Conservation (phyloP, 306 rosid species). For the Astragalus membranaceus region DNA sequence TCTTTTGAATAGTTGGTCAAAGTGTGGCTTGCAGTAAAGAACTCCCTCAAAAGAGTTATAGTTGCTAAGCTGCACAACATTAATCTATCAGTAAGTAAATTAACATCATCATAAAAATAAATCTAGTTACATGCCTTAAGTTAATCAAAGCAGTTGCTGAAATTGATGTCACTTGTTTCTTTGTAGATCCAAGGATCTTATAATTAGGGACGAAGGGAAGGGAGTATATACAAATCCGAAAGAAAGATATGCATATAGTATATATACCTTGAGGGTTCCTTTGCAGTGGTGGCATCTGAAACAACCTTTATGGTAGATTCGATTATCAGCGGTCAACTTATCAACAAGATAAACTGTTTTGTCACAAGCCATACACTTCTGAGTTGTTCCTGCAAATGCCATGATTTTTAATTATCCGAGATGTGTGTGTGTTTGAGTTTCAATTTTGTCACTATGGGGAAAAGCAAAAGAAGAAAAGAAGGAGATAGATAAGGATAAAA, state of each 20-base stretch:
- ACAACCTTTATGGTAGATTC: conserved; percentile 93
- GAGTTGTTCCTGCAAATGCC: conserved; percentile 99
- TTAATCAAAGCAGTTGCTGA: background rate
- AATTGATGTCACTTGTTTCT: background rate
- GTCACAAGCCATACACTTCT: conserved; percentile 98
- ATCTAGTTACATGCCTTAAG: background rate
- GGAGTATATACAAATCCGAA: background rate
- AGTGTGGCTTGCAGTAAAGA: conserved; percentile 91
- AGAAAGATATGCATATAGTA: background rate
- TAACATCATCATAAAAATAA: background rate
- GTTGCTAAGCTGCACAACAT: conserved; percentile 81
- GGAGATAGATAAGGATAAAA: conserved; percentile 21
- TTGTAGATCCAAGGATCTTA: conserved; percentile 27
- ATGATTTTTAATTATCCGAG: conserved; percentile 7
- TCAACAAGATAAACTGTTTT: conserved; percentile 95
- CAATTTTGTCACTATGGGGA: conserved; percentile 8
- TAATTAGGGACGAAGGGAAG: too few species aligned
- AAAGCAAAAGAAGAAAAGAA: conserved; percentile 19
- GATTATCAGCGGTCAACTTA: conserved; percentile 85
- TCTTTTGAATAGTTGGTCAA: conserved; percentile 89
- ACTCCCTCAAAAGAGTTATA: conserved; percentile 99
- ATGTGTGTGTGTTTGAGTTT: background rate
- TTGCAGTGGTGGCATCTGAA: conserved; percentile 98
- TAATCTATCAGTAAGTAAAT: conserved; percentile 20
- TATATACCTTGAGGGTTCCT: conserved; percentile 88